Percentiles rank a stretch among this genome's conserved stretches.
Evolutionary conservation across 129 eudicot species (phyloP).

Genomic region (Lactuca saligna): DNA sequence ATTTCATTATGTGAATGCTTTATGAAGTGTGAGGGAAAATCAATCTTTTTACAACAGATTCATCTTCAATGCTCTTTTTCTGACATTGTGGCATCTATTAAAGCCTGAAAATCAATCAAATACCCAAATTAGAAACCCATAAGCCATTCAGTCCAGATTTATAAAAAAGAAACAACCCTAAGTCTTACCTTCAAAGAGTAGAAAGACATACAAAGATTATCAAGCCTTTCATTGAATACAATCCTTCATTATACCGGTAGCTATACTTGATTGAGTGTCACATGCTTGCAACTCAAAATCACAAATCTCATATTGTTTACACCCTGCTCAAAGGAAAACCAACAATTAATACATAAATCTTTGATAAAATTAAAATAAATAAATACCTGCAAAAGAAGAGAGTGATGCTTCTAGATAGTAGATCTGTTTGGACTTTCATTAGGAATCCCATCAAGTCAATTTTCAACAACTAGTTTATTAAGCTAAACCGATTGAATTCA

Average conservation of each 20-base stretch:
- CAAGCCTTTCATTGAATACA: constrained; percentile 90
- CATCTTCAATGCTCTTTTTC: too few relatives aligned
- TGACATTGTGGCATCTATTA: too few relatives aligned
- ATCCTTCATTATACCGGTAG: constrained; percentile 91
- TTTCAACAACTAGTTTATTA: too few relatives aligned
- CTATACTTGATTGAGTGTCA: constrained; percentile 88
- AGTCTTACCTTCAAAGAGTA: constrained; percentile 80
- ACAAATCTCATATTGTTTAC: constrained; percentile 79
- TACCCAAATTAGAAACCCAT: too few relatives aligned
- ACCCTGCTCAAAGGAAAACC: constrained; percentile 34
- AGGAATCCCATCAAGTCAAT: too few relatives aligned
- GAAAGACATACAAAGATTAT: constrained; percentile 94
- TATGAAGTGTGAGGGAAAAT: too few relatives aligned
- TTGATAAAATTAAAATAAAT: too few relatives aligned
- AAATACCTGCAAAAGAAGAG: constrained; percentile 78
- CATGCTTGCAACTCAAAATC: constrained; percentile 98
- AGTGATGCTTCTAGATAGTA: constrained; percentile 65
- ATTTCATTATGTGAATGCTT: too few relatives aligned
- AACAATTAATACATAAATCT: not conserved
- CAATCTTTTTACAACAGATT: too few relatives aligned
- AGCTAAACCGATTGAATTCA: too few relatives aligned
- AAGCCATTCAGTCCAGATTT: too few relatives aligned
- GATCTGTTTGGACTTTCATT: constrained; percentile 28
- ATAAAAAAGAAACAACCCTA: not conserved
- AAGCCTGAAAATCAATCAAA: too few relatives aligned